A percentile compares a stretch with the other conserved stretches of the same genome.
Evolutionary conservation across 1,139 yeast genomes (phyloP).

Genomic region (Nadsonia starkeyi-henricii): DNA sequence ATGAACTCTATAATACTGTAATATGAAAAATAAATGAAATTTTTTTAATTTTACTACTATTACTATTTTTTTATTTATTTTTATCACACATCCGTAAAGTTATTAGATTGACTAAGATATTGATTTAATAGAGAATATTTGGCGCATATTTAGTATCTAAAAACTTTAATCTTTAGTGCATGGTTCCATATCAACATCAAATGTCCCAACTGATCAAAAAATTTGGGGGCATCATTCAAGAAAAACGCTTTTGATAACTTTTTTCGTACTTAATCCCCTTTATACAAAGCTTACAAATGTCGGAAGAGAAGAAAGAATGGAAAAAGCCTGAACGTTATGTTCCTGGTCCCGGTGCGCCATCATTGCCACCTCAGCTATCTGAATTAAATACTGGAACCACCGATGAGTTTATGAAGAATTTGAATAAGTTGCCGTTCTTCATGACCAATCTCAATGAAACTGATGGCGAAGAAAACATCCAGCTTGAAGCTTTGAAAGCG

Average conservation of each 20-base stretch:
- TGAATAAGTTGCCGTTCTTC: slow-evolving; percentile 81
- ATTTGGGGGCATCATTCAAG: background rate
- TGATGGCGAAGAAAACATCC: slow-evolving; percentile 58
- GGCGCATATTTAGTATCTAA: no score
- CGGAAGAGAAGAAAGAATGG: slow-evolving; percentile 17
- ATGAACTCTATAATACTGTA: background rate
- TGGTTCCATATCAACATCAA: background rate
- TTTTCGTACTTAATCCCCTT: background rate
- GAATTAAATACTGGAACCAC: slow-evolving; percentile 25
- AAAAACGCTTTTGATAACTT: no score
- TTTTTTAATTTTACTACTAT: background rate
- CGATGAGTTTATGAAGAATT: slow-evolving; percentile 65
- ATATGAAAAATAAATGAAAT: background rate
- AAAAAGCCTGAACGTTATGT: slow-evolving; percentile 37
- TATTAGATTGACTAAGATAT: background rate
- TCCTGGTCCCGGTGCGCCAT: slow-evolving; percentile 70
- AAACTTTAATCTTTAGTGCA: no score
- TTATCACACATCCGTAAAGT: background rate
- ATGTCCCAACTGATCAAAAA: background rate
- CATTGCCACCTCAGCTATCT: slow-evolving; percentile 61
- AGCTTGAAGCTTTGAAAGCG: slow-evolving; percentile 78
- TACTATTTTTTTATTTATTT: background rate
- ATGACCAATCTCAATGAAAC: slow-evolving; percentile 78
- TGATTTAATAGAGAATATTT: no score
- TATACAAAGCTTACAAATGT: background rate